A percentile compares a stretch with the other conserved stretches of the same genome.
phyloP scores from a whole-genome alignment of 1,139 yeast genomes.

The Diutina catenulata region DNA sequence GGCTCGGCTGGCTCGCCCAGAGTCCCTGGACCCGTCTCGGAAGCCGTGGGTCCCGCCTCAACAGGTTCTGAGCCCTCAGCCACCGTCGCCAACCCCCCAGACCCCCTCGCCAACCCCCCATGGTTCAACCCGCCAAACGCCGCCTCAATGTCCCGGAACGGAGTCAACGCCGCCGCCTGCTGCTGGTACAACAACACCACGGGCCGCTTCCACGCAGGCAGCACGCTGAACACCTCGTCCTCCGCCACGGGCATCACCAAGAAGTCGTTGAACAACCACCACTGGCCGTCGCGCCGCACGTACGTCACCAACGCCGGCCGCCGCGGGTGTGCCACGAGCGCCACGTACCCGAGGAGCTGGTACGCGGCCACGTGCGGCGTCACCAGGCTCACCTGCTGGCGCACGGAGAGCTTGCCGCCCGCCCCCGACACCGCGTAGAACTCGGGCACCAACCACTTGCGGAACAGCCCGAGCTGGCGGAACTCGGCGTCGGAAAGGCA shows the following conservation, averaged over 20 bases:
- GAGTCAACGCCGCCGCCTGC: conserved; percentile 13
- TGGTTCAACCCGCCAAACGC: conserved; percentile 34
- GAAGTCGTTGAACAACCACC: conserved; percentile 90
- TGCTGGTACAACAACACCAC: conserved; percentile 59
- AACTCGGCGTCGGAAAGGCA: conserved; percentile 41
- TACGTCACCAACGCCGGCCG: conserved; percentile 39
- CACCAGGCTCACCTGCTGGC: conserved; percentile 21
- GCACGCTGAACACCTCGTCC: conserved; percentile 60
- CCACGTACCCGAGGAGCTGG: conserved; percentile 57
- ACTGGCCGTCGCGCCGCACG: conserved; percentile 34
- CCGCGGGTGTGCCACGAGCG: conserved; percentile 48
- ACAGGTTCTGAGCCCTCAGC: too few relatives aligned
- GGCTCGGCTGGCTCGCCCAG: too few relatives aligned
- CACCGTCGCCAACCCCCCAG: too few relatives aligned
- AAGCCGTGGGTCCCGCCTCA: too few relatives aligned
- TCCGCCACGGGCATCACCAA: conserved; percentile 70
- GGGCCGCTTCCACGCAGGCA: conserved; percentile 76
- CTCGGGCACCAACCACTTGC: conserved; percentile 50
- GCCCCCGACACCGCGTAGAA: conserved; percentile 23
- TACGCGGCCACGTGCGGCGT: conserved; percentile 29
- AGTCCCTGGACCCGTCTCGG: too few relatives aligned
- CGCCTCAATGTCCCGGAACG: conserved; percentile 13
- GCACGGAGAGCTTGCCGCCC: conserved; percentile 19
- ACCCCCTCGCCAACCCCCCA: too few relatives aligned
- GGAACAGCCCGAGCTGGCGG: conserved; percentile 19